Evolutionary conservation across 345 rosid genomes (phyloP).

Genomic region (Psidium guajava): DNA sequence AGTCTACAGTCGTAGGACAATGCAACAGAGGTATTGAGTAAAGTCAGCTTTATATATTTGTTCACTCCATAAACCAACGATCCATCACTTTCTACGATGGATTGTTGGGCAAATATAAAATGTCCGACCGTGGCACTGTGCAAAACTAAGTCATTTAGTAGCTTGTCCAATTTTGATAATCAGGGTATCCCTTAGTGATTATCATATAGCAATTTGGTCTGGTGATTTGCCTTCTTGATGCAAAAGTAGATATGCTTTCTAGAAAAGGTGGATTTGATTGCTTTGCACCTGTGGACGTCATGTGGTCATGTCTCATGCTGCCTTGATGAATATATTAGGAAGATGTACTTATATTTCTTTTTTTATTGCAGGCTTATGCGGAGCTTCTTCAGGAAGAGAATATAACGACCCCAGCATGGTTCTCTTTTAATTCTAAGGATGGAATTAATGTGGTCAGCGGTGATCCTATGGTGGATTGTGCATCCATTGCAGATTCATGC

Average conservation of each 20-base stretch:
- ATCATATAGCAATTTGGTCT: neutral
- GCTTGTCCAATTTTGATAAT: neutral
- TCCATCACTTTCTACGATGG: neutral
- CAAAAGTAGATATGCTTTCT: neutral
- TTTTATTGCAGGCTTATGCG: conserved; percentile 43
- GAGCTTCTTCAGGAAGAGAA: conserved; percentile 81
- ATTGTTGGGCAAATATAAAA: neutral
- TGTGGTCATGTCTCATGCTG: neutral
- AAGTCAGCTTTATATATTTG: neutral
- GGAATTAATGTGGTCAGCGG: conserved; percentile 64
- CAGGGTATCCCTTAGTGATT: neutral
- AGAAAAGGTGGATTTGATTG: neutral
- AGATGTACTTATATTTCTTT: neutral
- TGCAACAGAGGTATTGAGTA: neutral
- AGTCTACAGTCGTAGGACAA: neutral
- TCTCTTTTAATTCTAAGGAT: conserved; percentile 66
- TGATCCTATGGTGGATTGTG: conserved; percentile 63
- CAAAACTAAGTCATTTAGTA: neutral
- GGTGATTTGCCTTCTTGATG: neutral
- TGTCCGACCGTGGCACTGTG: neutral
- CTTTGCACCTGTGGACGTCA: neutral
- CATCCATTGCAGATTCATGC: conserved; percentile 62
- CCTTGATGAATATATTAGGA: neutral
- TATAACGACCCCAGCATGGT: conserved; percentile 68
- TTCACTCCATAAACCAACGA: neutral